Conservation (phyloP, 352 stramenopile genomes). For the Globisporangium iwayamae region DNA sequence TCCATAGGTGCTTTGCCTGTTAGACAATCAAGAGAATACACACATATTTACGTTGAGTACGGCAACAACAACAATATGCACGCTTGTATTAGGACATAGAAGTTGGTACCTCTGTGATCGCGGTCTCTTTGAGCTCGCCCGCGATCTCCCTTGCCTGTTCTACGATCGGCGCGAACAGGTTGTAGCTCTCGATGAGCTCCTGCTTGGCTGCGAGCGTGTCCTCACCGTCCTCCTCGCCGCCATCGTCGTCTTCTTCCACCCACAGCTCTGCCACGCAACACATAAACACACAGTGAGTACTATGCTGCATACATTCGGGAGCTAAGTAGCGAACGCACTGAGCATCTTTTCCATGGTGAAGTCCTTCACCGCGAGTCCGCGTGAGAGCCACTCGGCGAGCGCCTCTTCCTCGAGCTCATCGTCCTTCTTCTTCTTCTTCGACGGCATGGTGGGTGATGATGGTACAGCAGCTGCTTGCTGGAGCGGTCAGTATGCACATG, state of each 20-base stretch:
- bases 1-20: constrained; percentile 39
- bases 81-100: neutral
- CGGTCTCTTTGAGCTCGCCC: constrained; percentile 30
- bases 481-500: neutral
- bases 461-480: neutral
- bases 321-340: constrained; percentile 24
- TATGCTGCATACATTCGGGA: neutral
- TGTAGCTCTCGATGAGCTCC: constrained; percentile 55
- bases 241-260: constrained; percentile 52
- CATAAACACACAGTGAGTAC: neutral
- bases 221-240: constrained; percentile 31
- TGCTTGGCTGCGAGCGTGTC: constrained; percentile 50
- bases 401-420: constrained; percentile 68
- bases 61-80: neutral
- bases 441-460: constrained; percentile 6
- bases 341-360: constrained; percentile 82
- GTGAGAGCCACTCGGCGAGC: constrained; percentile 67
- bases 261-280: constrained; percentile 43
- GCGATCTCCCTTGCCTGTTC: constrained; percentile 43
- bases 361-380: constrained; percentile 50
- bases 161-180: constrained; percentile 39
- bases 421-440: constrained; percentile 24
- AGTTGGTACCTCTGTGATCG: constrained; percentile 26
- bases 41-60: neutral
- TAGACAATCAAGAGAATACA: neutral